Percentiles rank a stretch among this genome's conserved stretches.
These are phyloP conservation scores for Myriosclerotinia scirpicola DNA, from an alignment of 2,329 filamentous ascomycete genomes.

Conservation along the genomic window DNA sequence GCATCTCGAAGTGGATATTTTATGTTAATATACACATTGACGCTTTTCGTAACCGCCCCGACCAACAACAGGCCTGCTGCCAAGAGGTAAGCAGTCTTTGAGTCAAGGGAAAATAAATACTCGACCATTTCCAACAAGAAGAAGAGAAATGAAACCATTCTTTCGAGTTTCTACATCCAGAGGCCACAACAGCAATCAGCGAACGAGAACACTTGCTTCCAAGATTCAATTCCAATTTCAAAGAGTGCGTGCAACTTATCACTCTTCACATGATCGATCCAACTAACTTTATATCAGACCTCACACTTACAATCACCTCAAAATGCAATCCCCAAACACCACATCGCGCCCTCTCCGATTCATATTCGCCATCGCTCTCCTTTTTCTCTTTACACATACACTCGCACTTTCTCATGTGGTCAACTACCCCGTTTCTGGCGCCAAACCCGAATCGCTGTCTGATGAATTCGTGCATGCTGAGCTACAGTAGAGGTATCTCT, in stretches of 20 bases:
- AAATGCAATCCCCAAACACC: background rate
- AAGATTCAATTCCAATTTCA: too few species aligned
- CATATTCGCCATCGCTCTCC: background rate
- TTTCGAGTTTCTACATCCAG: background rate
- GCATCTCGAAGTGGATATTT: background rate
- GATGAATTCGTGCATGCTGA: background rate
- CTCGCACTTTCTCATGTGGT: slow-evolving; percentile 1
- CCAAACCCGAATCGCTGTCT: background rate
- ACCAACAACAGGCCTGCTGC: background rate
- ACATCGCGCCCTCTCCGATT: background rate
- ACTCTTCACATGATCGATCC: background rate
- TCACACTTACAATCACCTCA: background rate
- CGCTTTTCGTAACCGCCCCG: background rate
- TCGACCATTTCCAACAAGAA: background rate
- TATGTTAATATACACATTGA: background rate
- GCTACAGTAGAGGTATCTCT: background rate
- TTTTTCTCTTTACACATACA: background rate
- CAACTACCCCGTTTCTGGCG: background rate
- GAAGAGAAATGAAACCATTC: background rate
- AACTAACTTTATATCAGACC: background rate
- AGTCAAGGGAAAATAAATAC: background rate
- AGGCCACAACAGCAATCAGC: background rate
- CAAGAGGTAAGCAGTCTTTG: background rate
- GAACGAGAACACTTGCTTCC: background rate
- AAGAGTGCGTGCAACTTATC: background rate